Evolutionary conservation across 2,329 filamentous ascomycete species (phyloP).

Genomic region (Diaporthe amygdali): DNA sequence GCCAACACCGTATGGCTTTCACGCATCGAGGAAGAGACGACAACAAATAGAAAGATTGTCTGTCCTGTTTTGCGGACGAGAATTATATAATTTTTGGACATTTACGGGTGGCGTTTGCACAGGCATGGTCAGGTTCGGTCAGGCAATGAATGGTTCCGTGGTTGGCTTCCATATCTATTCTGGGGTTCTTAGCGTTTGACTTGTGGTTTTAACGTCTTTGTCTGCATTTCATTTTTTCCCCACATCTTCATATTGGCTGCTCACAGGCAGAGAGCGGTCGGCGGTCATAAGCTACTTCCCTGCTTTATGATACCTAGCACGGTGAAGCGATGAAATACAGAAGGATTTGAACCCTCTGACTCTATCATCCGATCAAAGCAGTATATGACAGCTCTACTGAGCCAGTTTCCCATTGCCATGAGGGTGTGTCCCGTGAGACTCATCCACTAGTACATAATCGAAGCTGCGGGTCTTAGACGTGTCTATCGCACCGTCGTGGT

Average conservation of each 20-base stretch:
- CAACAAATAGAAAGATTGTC: not conserved
- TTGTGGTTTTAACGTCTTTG: not conserved
- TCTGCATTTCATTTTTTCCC: not conserved
- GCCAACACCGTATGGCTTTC: not conserved
- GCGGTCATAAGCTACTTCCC: not conserved
- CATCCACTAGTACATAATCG: not conserved
- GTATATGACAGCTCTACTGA: no score
- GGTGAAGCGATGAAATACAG: constrained; percentile 8
- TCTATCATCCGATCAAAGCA: no score
- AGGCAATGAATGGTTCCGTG: constrained; percentile 4
- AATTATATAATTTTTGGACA: not conserved
- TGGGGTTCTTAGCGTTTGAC: constrained; percentile 9
- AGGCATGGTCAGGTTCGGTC: not conserved
- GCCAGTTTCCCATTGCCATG: no score
- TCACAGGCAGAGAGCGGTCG: not conserved
- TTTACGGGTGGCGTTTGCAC: not conserved
- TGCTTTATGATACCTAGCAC: constrained; percentile 13
- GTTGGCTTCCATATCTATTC: constrained; percentile 3
- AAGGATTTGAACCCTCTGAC: not conserved
- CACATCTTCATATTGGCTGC: not conserved
- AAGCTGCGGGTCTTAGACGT: no score
- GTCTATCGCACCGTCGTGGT: no score
- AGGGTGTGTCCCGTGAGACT: no score
- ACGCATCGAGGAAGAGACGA: not conserved
- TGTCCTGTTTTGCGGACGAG: not conserved